Evolutionary conservation across 192 early-diverging fungal genomes (phyloP), one percentile per base, ranked within the genome.

Genomic region (Linnemannia schmuckeri): DNA sequence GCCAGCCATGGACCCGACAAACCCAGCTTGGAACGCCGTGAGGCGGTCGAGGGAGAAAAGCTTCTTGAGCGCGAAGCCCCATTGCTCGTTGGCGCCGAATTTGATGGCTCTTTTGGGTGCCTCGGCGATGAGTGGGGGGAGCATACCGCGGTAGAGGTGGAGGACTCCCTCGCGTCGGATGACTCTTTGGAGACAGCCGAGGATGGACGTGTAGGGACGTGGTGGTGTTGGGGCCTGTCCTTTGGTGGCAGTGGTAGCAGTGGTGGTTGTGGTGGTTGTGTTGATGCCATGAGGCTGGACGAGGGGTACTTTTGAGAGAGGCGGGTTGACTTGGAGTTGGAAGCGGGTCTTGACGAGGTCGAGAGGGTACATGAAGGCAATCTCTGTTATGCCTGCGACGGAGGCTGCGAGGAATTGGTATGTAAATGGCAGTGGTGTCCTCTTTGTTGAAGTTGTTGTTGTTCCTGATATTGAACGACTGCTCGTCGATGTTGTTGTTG

Each of bases 31-130:
- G 37, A 84, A 57, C 82, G 94, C 94, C n/a, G 93, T 94, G 83
- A 94, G 91, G 88, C 92, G 93, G 44, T 92, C 93, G 86, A 95
- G 81, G 24, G 93, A 91, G 88, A 96, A 96, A 74, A 96, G 76
- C 79, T 91, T 93, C 79, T 91, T 93, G 89, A 92, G 92, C 71
- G 92, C 88, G 35, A 91, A 83, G 17, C 89, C 91, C 79, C 94
- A 96, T 79, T 95, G 94, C 74, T 97, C 97, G 81, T 98, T 98
- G 18, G 96, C 94, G 4, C 94, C 95, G 90, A 97, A 98, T 87
- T 98, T 98, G 90, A 96, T 97, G 37, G 97, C 96, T 68, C 97
- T 92, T 88, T 97, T 97, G 35, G 97, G 96, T 33, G 97, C 97
- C 87, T 99, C 98, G 1, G 96, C 97, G 84, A 98, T 89, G 77